Evolutionary conservation across 257 asterid species (phyloP).

Genomic region (Perilla frutescens): DNA sequence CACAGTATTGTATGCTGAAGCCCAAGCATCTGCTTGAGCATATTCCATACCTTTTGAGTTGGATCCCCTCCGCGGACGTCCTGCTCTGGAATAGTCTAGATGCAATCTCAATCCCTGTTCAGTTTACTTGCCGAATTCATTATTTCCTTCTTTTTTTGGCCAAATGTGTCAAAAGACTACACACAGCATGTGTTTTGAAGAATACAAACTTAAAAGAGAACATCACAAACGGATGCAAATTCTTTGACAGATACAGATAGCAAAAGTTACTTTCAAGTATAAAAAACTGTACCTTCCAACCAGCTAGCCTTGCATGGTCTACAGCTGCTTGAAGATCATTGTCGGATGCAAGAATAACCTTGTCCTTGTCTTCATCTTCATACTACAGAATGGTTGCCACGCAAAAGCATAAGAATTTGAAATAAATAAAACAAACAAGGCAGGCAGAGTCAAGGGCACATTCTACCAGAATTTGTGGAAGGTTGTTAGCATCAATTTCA

Average conservation of each 20-base stretch:
- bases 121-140: neutral
- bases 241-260: slow-evolving; percentile 5
- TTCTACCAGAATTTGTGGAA: slow-evolving; percentile 92
- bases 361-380: slow-evolving; percentile 95
- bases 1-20: slow-evolving; percentile 85
- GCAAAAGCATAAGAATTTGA: slow-evolving; percentile 32
- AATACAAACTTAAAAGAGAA: neutral
- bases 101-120: slow-evolving; percentile 84
- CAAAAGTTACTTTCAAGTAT: neutral
- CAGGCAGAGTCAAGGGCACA: neutral
- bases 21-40: slow-evolving; percentile 87
- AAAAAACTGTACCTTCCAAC: slow-evolving; percentile 79
- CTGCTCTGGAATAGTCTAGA: slow-evolving; percentile 66
- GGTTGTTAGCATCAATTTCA: slow-evolving; percentile 81
- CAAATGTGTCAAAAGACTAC: neutral
- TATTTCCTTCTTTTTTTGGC: neutral
- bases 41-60: slow-evolving; percentile 52
- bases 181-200: neutral
- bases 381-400: slow-evolving; percentile 54
- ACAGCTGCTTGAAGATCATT: slow-evolving; percentile 91
- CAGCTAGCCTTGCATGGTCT: slow-evolving; percentile 87
- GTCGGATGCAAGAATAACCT: slow-evolving; percentile 88
- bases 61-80: slow-evolving; percentile 55
- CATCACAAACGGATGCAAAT: neutral
- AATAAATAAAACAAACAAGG: neutral